Evolutionary conservation across 441 rosid species (phyloP).

Genomic region (Bruguiera hainesii): DNA sequence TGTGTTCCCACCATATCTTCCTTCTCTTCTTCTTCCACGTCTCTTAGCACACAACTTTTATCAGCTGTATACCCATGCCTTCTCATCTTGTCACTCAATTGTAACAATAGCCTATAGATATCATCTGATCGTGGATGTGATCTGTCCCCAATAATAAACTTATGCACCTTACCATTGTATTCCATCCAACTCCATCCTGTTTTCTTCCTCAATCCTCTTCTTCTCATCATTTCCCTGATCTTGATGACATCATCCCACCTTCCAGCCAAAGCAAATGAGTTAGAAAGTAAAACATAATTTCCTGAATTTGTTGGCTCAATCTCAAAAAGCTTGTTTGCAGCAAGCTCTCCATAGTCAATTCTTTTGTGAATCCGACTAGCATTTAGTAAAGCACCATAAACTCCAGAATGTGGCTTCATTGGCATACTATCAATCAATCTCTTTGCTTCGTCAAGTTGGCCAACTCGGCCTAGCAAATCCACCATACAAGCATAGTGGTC

Average conservation of each 20-base stretch:
- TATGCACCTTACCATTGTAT: slow-evolving; percentile 45
- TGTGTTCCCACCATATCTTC: slow-evolving; percentile 39
- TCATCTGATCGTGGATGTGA: slow-evolving; percentile 37
- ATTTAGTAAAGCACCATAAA: slow-evolving; percentile 67
- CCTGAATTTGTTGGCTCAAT: slow-evolving; percentile 61
- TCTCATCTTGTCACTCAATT: slow-evolving; percentile 28
- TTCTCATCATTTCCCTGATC: slow-evolving; percentile 43
- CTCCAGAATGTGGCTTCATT: slow-evolving; percentile 50
- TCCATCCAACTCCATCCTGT: slow-evolving; percentile 49
- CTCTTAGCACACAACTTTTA: slow-evolving; percentile 32
- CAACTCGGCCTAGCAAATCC: slow-evolving; percentile 48
- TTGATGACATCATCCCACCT: slow-evolving; percentile 49
- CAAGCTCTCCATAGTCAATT: slow-evolving; percentile 39
- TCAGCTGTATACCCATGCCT: slow-evolving; percentile 29
- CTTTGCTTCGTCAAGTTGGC: slow-evolving; percentile 50
- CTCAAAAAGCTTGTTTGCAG: slow-evolving; percentile 52
- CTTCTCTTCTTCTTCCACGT: slow-evolving; percentile 34
- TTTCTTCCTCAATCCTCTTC: slow-evolving; percentile 37
- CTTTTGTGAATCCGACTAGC: slow-evolving; percentile 50
- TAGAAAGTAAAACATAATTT: slow-evolving; percentile 53
- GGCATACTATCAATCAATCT: slow-evolving; percentile 49
- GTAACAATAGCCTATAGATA: slow-evolving; percentile 27
- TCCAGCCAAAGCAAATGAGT: slow-evolving; percentile 54
- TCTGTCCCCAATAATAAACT: slow-evolving; percentile 60
- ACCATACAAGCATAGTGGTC: slow-evolving; percentile 61